Conservation (phyloP, 352 stramenopile species). For the Pythium oligandrum region DNA sequence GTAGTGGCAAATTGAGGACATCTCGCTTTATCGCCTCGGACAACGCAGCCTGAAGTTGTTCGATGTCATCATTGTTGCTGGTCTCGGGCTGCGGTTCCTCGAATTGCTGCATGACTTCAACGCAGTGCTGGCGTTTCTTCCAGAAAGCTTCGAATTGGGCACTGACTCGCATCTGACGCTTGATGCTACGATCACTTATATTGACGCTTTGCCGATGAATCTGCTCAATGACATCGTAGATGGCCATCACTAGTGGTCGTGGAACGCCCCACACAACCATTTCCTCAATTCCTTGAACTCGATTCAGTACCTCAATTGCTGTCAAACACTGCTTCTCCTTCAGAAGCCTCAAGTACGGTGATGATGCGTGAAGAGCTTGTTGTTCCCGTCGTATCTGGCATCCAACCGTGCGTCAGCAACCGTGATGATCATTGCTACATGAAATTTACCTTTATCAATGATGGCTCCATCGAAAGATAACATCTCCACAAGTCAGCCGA, state of each 20-base stretch:
- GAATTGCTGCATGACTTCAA: not conserved
- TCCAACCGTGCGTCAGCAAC: not conserved
- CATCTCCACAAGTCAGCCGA: slow-evolving; percentile 33
- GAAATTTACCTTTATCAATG: slow-evolving; percentile 36
- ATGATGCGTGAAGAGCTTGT: slow-evolving; percentile 33
- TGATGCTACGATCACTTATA: slow-evolving; percentile 35
- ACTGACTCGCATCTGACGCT: slow-evolving; percentile 35
- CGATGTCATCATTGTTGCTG: too few relatives aligned
- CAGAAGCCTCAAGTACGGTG: slow-evolving; percentile 30
- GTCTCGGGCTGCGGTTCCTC: too few relatives aligned
- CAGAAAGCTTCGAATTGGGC: slow-evolving; percentile 33
- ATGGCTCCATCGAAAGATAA: slow-evolving; percentile 28
- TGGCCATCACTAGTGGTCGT: slow-evolving; percentile 31
- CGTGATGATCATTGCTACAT: not conserved
- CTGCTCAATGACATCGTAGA: slow-evolving; percentile 53
- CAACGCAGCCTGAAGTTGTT: slow-evolving; percentile 19
- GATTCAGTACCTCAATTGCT: slow-evolving; percentile 53
- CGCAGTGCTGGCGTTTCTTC: not conserved
- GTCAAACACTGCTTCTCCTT: slow-evolving; percentile 44
- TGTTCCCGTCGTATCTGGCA: slow-evolving; percentile 50
- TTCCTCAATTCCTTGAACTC: slow-evolving; percentile 38
- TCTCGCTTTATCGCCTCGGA: slow-evolving; percentile 27
- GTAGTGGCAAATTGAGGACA: slow-evolving; percentile 41
- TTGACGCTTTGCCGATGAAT: slow-evolving; percentile 37
- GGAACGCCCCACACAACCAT: slow-evolving; percentile 51